These are phyloP conservation scores for Davidsoniella eucalypti DNA, from an alignment of 2,329 filamentous ascomycete species.

Conservation along the genomic window DNA sequence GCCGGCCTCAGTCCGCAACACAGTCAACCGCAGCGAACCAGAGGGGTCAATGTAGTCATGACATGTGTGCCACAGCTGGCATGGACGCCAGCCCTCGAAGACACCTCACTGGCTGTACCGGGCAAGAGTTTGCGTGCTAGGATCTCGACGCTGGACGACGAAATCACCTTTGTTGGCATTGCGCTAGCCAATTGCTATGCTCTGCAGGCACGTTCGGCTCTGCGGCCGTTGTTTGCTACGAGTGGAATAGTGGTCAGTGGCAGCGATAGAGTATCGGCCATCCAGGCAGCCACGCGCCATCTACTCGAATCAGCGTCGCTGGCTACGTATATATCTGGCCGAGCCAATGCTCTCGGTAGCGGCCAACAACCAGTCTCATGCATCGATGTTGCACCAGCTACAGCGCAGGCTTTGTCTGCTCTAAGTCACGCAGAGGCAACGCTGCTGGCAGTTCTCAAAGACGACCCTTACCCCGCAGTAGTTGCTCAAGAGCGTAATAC, in stretches of 20 bases:
- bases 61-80: conserved; percentile 40
- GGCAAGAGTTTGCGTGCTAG: conserved; percentile 44
- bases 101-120: conserved; percentile 35
- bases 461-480: conserved; percentile 77
- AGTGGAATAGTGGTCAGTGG: conserved; percentile 41
- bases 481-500: conserved; percentile 70
- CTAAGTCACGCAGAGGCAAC: conserved; percentile 78
- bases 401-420: conserved; percentile 38
- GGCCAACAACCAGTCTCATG: conserved; percentile 24
- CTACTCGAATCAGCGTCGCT: conserved; percentile 66
- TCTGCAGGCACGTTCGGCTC: conserved; percentile 51
- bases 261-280: conserved; percentile 51
- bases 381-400: conserved; percentile 36
- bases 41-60: conserved; percentile 6
- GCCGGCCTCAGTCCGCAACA: conserved; percentile 42
- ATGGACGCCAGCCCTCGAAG: conserved; percentile 71
- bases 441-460: conserved; percentile 75
- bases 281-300: conserved; percentile 59
- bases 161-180: conserved; percentile 63
- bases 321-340: conserved; percentile 52
- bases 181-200: conserved; percentile 62
- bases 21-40: conserved; percentile 2
- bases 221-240: conserved; percentile 58
- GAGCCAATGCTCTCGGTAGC: conserved; percentile 25
- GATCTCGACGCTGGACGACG: conserved; percentile 63